Percentiles rank a stretch among this genome's conserved stretches.
Conservation (phyloP, 2,329 filamentous ascomycete genomes). For the Claviceps quebecensis region DNA sequence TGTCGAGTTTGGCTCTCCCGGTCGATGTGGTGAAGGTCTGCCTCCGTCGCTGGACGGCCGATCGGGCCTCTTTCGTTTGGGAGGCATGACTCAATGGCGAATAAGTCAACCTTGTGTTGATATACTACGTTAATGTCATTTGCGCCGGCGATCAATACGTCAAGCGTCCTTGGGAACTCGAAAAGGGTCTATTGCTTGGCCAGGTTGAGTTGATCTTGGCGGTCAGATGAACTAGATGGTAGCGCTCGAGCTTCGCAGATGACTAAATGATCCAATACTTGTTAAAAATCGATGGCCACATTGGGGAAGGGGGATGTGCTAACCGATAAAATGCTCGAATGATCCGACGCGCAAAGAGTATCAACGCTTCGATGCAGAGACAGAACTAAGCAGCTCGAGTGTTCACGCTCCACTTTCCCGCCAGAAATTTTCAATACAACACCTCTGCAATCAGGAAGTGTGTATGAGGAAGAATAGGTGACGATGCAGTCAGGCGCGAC, state of each 20-base stretch:
- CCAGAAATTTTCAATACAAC: too few relatives aligned
- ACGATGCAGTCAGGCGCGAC: not conserved
- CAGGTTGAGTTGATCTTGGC: not conserved
- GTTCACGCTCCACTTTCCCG: not conserved
- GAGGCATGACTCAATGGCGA: constrained; percentile 32
- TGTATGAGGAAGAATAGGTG: not conserved
- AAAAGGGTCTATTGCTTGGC: not conserved
- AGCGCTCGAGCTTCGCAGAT: not conserved
- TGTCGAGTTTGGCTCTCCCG: constrained; percentile 38
- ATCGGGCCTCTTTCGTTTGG: constrained; percentile 46
- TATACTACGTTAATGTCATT: constrained; percentile 20
- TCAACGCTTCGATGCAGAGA: not conserved
- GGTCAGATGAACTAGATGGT: not conserved
- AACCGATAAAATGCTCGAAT: not conserved
- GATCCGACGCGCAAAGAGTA: not conserved
- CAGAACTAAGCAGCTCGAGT: not conserved
- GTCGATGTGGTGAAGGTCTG: constrained; percentile 49
- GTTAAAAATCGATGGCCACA: not conserved
- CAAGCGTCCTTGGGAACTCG: not conserved
- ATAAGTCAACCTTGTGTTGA: constrained; percentile 4
- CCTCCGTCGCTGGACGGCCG: constrained; percentile 32
- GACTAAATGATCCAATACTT: not conserved
- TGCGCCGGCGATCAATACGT: constrained; percentile 9
- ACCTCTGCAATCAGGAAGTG: not conserved
- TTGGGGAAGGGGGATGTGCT: not conserved